Percentiles rank a stretch among this genome's conserved stretches.
phyloP scores from a whole-genome alignment of 139 green algal genomes.

The Nannochloris sp. region DNA sequence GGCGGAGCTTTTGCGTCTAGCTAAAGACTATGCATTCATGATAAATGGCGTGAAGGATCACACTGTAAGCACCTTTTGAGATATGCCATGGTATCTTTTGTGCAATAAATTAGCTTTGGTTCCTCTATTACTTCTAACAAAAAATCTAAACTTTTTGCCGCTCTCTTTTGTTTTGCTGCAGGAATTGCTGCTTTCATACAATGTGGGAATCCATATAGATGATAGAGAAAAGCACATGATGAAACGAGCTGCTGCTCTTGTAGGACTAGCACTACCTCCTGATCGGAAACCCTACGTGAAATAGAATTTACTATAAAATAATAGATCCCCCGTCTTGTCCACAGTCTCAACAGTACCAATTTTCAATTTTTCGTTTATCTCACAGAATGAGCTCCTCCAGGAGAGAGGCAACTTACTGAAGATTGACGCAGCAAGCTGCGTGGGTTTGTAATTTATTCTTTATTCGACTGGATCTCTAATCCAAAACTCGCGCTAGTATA shows the following conservation, averaged over 20 bases:
- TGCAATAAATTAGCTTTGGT: neutral
- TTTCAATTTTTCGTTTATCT: too few relatives aligned
- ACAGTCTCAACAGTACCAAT: too few relatives aligned
- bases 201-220: constrained; percentile 40
- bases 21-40: constrained; percentile 30
- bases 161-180: constrained; percentile 3
- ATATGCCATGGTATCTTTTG: neutral
- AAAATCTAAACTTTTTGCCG: neutral
- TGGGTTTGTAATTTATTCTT: too few relatives aligned
- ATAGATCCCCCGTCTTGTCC: neutral
- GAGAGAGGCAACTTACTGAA: too few relatives aligned
- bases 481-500: too few relatives aligned
- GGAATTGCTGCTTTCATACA: constrained; percentile 49
- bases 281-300: neutral
- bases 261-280: constrained; percentile 34
- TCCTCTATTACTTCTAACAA: neutral
- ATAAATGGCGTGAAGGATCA: constrained; percentile 28
- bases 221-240: constrained; percentile 27
- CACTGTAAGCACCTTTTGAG: constrained; percentile 9
- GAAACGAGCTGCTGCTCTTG: constrained; percentile 16
- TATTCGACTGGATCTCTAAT: too few relatives aligned
- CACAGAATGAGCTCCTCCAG: too few relatives aligned
- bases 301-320: neutral
- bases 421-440: too few relatives aligned
- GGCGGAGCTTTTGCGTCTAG: constrained; percentile 16